Base-by-base conservation (phyloP, 139 green algal species). In the Tetraselmis chui region DNA sequence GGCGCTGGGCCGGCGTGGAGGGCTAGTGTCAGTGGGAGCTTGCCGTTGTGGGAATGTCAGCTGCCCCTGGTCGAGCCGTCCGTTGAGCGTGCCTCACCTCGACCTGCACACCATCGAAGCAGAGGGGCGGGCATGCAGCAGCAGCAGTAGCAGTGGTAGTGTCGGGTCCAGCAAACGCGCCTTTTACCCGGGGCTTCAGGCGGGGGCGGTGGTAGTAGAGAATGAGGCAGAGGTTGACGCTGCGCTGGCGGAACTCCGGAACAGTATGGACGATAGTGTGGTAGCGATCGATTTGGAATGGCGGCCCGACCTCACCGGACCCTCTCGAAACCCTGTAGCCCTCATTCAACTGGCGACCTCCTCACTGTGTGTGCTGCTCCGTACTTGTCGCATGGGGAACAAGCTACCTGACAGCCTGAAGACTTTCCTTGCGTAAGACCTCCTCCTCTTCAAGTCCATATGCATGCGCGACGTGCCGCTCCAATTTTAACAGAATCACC, bases 281-380 rank as follows among this genome's bases (percentile, higher is more conserved):
- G n/a, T 92, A 11, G 81, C 87, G 25, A 92, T 92, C 76, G 89
- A 92, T 85, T 79, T 92, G 31, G 89, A 92, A 84, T 92, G 89
- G 89, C 76, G 79, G 67, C 89, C 89, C 1, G 84, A 89, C n/a
- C 32, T 78, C 23, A 79, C 67, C 1, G 59, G 27, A 5, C 32
- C 59, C 32, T 80, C 82, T 76, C 75, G 77, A 28, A 81, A 29
- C 32, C 83, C 31, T 0, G 80, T 87, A 67, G 83, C 83, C 32
- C 81, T 87, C 79, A 81, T 89, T 28, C 85, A 89, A 32, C 76
- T 89, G 67, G 59, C 83, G 29, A 76, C 24, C 23, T 84, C 85
- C 31, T 67, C 80, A 0, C 23, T 76, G 24, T 84, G 74, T 29
- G 29, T 91, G 67, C 82, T 91, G 31, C 30, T 91, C 25, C 84